Evolutionary conservation across 2,329 filamentous ascomycete species (phyloP).

Genomic region (Clonostachys solani): DNA sequence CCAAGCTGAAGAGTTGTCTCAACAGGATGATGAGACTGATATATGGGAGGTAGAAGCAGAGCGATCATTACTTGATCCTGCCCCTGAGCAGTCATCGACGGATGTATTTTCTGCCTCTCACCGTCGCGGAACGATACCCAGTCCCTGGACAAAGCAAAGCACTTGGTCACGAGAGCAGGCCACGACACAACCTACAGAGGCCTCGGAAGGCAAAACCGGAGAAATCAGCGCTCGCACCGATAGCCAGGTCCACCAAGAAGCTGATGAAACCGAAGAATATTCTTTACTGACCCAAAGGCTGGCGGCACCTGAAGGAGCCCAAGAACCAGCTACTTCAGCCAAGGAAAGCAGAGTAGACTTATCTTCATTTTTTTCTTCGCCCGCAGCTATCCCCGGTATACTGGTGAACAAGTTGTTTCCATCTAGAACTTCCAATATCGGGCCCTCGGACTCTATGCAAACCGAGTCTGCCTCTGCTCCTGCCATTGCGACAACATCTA

Average conservation of each 20-base stretch:
- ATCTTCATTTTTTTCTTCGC: constrained; percentile 54
- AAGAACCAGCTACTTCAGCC: not conserved
- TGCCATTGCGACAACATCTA: constrained; percentile 25
- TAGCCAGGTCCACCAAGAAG: too few species aligned
- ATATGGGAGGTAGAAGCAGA: constrained; percentile 56
- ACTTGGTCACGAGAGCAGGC: not conserved
- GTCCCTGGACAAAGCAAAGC: constrained; percentile 28
- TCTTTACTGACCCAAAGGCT: constrained; percentile 33
- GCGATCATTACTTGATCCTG: constrained; percentile 32
- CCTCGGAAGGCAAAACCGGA: not conserved
- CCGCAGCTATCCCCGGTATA: constrained; percentile 31
- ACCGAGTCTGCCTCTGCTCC: constrained; percentile 4
- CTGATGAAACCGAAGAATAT: constrained; percentile 29
- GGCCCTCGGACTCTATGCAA: not conserved
- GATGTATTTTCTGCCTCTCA: constrained; percentile 11
- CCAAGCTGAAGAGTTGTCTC: not conserved
- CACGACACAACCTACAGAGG: too few species aligned
- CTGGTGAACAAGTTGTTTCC: constrained; percentile 23
- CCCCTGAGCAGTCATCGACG: constrained; percentile 16
- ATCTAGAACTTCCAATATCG: not conserved
- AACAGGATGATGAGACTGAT: constrained; percentile 38
- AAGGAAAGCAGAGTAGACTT: constrained; percentile 37
- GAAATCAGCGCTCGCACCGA: not conserved
- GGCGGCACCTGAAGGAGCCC: constrained; percentile 2
- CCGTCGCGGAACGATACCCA: constrained; percentile 21